Evolutionary conservation across 495 filamentous ascomycete species (phyloP).

Genomic region (Podospora bellae-mahoneyi): DNA sequence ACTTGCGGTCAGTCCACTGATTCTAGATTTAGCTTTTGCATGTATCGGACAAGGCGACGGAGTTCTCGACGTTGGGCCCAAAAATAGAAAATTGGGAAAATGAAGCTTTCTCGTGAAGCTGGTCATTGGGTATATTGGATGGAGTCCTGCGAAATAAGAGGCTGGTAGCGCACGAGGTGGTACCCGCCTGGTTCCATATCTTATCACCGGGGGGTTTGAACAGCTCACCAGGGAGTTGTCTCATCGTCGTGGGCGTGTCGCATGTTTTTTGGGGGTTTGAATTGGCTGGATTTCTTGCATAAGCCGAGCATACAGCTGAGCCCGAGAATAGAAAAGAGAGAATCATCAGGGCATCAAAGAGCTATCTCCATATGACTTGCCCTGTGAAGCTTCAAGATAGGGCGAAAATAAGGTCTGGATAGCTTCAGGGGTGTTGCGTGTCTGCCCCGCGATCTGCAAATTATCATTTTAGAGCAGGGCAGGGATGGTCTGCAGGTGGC

Average conservation of each 20-base stretch:
- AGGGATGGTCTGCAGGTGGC: neutral
- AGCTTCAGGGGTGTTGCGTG: slow-evolving; percentile 6
- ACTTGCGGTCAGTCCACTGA: no score
- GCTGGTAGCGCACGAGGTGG: neutral
- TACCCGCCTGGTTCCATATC: slow-evolving; percentile 2
- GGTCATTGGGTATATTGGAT: neutral
- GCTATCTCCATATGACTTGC: neutral
- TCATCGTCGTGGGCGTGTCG: neutral
- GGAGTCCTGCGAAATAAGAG: neutral
- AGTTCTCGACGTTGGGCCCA: neutral
- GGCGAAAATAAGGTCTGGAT: neutral
- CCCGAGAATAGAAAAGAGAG: neutral
- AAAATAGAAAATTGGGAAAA: neutral
- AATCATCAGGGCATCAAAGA: neutral
- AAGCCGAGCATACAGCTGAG: neutral
- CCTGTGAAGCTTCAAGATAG: neutral
- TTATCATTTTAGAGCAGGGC: slow-evolving; percentile 6
- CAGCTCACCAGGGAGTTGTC: neutral
- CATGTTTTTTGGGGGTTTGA: neutral
- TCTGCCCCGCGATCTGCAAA: slow-evolving; percentile 6
- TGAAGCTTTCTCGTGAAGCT: neutral
- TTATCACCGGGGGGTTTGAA: neutral
- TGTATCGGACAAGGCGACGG: neutral
- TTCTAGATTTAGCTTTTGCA: no score
- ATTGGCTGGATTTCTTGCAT: neutral